Evolutionary conservation across 2,329 filamentous ascomycete species (phyloP).

Genomic region (Pseudopithomyces chartarum): DNA sequence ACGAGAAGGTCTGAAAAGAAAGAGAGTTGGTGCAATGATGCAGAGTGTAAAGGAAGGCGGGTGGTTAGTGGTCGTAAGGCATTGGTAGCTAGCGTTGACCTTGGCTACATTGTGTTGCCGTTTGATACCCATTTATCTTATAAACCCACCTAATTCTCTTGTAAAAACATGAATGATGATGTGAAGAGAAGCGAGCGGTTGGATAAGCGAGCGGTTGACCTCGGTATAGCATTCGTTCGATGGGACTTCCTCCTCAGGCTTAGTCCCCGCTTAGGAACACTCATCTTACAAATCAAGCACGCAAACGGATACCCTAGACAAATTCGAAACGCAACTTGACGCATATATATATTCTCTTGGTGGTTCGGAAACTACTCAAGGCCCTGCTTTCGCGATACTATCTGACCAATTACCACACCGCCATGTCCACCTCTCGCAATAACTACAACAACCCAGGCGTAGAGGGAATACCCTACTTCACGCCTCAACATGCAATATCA

Average conservation of each 20-base stretch:
- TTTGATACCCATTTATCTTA: background rate
- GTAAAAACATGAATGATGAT: background rate
- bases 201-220: background rate
- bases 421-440: constrained; percentile 34
- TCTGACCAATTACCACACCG: background rate
- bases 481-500: constrained; percentile 48
- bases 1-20: constrained; percentile 85
- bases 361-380: background rate
- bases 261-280: background rate
- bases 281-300: constrained; percentile 6
- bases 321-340: background rate
- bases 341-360: no score
- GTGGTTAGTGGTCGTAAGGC: constrained; percentile 53
- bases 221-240: background rate
- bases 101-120: background rate
- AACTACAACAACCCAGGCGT: constrained; percentile 37
- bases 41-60: constrained; percentile 72
- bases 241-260: background rate
- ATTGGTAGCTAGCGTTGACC: constrained; percentile 35
- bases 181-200: background rate
- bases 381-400: background rate
- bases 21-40: constrained; percentile 61
- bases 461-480: constrained; percentile 50
- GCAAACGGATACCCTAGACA: background rate
- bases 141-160: background rate